phyloP scores from a whole-genome alignment of 192 early-diverging fungal species.

The Backusella macrospora region DNA sequence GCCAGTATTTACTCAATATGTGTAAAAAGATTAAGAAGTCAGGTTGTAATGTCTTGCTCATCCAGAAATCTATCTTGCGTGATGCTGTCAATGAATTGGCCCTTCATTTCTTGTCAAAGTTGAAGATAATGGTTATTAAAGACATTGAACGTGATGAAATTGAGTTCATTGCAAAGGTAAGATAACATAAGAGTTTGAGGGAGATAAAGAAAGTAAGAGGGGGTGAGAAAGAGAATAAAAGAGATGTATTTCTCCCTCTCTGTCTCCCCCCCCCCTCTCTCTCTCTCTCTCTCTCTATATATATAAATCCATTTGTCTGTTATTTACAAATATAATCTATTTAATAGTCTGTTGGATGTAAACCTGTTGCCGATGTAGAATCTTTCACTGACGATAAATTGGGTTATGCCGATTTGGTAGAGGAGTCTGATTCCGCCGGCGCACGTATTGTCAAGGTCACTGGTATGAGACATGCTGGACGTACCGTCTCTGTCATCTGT shows the following conservation, averaged over 20 bases:
- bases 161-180: constrained; percentile 98
- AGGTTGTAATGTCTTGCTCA: constrained; percentile 96
- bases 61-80: constrained; percentile 98
- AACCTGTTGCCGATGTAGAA: constrained; percentile 99
- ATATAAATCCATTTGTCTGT: not conserved
- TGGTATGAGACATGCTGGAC: constrained; percentile 89
- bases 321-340: not conserved
- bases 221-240: not conserved
- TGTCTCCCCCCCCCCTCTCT: no score
- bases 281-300: not conserved
- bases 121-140: constrained; percentile 98
- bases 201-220: not conserved
- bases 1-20: constrained; percentile 95
- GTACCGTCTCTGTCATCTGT: constrained; percentile 92
- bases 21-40: constrained; percentile 99
- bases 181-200: not conserved
- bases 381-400: constrained; percentile 99
- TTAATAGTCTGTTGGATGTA: constrained; percentile 90
- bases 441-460: constrained; percentile 91
- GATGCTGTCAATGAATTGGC: constrained; percentile 99
- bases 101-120: constrained; percentile 95
- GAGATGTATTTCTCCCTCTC: no score
- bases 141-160: constrained; percentile 99
- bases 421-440: constrained; percentile 87
- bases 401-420: constrained; percentile 92